Evolutionary conservation across 192 early-diverging fungal genomes (phyloP), one percentile per base, ranked within the genome.

Genomic region (Pilobolus umbonatus): DNA sequence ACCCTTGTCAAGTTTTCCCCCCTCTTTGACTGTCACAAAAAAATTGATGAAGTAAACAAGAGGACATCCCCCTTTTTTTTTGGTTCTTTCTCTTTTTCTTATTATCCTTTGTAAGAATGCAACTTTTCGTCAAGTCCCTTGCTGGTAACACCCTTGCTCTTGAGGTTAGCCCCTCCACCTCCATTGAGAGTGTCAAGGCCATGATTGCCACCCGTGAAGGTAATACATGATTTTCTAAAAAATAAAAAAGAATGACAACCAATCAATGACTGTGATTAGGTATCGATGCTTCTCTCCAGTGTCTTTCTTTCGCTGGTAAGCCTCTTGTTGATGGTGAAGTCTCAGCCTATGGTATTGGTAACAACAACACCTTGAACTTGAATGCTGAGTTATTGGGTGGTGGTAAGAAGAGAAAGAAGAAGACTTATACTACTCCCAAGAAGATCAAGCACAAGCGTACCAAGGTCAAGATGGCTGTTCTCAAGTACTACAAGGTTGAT

Each of bases 331-430:
- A 77, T 67, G 69, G 68, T 68, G 67, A 72, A 59, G 65, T 68
- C 55, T 62, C 82, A 14, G 46, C 73, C 40, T 80, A 79, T 53
- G 67, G 67, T 68, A 80, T 88, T 60, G 77, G 86, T 61, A 84
- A 86, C 56, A 83, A 87, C 70, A 83, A 80, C 22, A 89, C 87
- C 47, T 69, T 89, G n/a, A 85, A 89, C 73, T 75, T 89, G 9
- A 84, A 85, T 35, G 75, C 81, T 55, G 80, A 85, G 63, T 73
- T 87, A 34, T 69, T 83, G 58, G 89, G 88, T 86, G 89, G 88
- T 83, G 93, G 77, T 78, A 97, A 98, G 91, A 97, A 98, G 89
- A 85, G 92, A 67, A 98, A 97, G 88, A 98, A 98, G 94, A 98
- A 98, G 95, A 90, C 85, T 61, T 97, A 98, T 88, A 98, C 95